Conservation (phyloP, 352 stramenopile genomes). For the Blastocystis sp. region DNA sequence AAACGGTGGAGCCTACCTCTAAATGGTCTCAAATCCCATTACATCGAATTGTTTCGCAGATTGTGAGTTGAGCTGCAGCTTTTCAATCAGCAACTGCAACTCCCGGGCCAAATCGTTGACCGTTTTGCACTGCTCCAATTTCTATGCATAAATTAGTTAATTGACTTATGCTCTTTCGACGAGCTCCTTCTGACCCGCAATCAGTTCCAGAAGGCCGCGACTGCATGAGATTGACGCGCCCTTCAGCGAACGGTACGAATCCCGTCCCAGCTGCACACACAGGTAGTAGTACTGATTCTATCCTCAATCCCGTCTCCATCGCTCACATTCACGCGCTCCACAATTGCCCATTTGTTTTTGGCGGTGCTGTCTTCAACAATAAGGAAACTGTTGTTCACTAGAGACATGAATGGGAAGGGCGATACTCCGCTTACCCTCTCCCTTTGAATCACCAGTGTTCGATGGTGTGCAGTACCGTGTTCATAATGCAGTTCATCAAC, state of each 20-base stretch:
- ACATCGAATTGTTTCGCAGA: neutral
- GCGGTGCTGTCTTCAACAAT: neutral
- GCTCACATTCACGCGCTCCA: slow-evolving; percentile 30
- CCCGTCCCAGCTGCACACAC: neutral
- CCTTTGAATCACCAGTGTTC: neutral
- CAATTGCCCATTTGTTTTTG: neutral
- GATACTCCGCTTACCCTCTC: neutral
- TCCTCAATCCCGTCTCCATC: neutral
- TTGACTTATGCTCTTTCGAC: neutral
- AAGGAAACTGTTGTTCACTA: neutral
- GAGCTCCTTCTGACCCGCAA: neutral
- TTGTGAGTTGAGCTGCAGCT: neutral
- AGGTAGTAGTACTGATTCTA: slow-evolving; percentile 2
- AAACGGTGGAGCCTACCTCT: neutral
- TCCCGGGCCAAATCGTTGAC: slow-evolving; percentile 45
- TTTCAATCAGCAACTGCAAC: slow-evolving; percentile 2
- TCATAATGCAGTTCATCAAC: neutral
- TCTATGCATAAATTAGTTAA: neutral
- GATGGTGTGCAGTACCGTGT: neutral
- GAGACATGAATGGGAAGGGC: neutral
- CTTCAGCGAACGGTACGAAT: neutral
- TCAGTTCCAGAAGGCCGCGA: neutral
- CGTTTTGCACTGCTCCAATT: slow-evolving; percentile 34
- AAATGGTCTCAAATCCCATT: neutral
- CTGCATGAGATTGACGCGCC: neutral